Base-by-base conservation (phyloP, 805 yeast species). In the Candida coleopterorum region DNA sequence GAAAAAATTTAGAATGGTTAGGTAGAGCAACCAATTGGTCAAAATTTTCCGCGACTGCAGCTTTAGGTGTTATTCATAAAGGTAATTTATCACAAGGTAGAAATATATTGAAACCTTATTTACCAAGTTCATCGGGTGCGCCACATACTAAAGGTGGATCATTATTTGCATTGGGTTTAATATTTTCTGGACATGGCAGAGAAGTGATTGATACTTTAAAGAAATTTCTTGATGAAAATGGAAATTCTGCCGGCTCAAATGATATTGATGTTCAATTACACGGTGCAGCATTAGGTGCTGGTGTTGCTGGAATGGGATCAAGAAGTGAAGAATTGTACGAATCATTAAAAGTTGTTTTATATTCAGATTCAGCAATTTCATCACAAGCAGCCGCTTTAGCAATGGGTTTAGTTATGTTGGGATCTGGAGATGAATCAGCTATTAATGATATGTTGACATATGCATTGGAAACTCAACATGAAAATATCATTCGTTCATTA, bases 21-120 rank as follows among this genome's bases (percentile, higher is more conserved):
- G 94, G 95, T 29, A 86, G 88, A 62, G 97, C 98, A n/a, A 81
- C 90, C 32, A 88, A 90, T 61, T 93, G 98, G 98, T 88, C 97
- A 5, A 93, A 90, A 56, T 93, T 93, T 59, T 80, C 96, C 0
- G 97, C 97, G 2, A 90, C 97, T 10, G 97, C 97, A 7, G 97
- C 97, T 10, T 68, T 93, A 43, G 98, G 98, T 56, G 97, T 90
- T 21, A 89, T 93, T 48, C 97, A 93, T 58, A 85, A 83, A 54
- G 97, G 98, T 37, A 90, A 90, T 59, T 71, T 93, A 40, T 76
- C 95, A 0, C 95, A 88, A 56, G 98, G 97, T 37, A 79, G 80
- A 55, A 76, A 81, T 45, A 78, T 90, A 34, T 74, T 93, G 56
- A 81, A 82, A 47, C 97, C 97, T 15, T 93, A 93, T 55, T 72